Percentiles rank a stretch among this genome's conserved stretches.
Evolutionary conservation across 2,329 filamentous ascomycete species (phyloP).

Genomic region (Trichoderma hamatum): DNA sequence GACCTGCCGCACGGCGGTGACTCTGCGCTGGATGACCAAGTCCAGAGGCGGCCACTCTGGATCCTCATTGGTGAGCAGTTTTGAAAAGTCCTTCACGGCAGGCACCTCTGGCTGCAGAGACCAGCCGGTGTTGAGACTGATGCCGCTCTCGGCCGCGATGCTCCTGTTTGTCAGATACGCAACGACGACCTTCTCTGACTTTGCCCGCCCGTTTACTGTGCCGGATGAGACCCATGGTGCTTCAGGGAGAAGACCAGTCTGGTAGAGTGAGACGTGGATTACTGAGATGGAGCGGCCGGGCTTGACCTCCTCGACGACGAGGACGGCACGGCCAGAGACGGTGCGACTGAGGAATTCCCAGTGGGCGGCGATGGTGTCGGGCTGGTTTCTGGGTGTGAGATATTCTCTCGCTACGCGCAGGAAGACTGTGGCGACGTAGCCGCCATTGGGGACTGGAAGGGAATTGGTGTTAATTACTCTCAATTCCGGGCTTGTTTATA

Average conservation of each 20-base stretch:
- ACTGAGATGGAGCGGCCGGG: slow-evolving; percentile 47
- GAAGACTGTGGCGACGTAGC: slow-evolving; percentile 49
- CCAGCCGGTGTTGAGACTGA: slow-evolving; percentile 38
- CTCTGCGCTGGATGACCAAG: slow-evolving; percentile 32
- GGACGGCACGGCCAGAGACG: slow-evolving; percentile 41
- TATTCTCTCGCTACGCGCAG: slow-evolving; percentile 42
- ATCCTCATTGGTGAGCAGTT: slow-evolving; percentile 34
- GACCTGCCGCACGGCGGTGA: slow-evolving; percentile 36
- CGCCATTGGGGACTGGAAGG: slow-evolving; percentile 49
- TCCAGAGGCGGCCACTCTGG: slow-evolving; percentile 36
- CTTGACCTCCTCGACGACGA: slow-evolving; percentile 48
- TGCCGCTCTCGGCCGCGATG: slow-evolving; percentile 39
- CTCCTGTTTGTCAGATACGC: slow-evolving; percentile 48
- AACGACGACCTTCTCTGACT: slow-evolving; percentile 38
- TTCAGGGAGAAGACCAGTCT: slow-evolving; percentile 39
- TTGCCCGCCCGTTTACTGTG: slow-evolving; percentile 30
- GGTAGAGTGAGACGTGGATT: slow-evolving; percentile 48
- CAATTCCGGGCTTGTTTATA: background rate
- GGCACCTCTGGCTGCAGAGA: slow-evolving; percentile 29
- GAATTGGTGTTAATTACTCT: background rate
- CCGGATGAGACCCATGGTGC: slow-evolving; percentile 43
- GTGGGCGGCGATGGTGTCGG: slow-evolving; percentile 45
- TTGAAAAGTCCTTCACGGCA: slow-evolving; percentile 35
- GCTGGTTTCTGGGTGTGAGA: slow-evolving; percentile 40
- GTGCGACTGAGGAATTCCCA: slow-evolving; percentile 49